A percentile compares a stretch with the other conserved stretches of the same genome.
Conservation (phyloP, 345 rosid genomes). For the Populus tremula region DNA sequence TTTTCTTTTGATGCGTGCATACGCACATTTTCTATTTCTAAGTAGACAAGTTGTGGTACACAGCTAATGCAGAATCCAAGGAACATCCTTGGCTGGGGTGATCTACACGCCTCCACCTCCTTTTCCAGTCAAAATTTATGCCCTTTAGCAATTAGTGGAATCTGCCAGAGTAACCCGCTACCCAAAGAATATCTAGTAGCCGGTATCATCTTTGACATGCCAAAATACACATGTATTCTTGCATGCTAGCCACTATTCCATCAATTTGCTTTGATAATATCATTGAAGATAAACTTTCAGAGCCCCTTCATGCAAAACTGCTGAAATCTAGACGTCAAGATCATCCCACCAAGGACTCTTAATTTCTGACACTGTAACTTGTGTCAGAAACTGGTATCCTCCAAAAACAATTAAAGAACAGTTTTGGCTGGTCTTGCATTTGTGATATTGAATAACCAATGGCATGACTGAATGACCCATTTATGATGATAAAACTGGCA, state of each 20-base stretch:
- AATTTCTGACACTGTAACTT: background rate
- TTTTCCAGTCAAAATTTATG: background rate
- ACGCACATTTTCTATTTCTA: background rate
- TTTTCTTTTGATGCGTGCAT: background rate
- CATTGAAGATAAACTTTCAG: background rate
- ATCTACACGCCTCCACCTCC: background rate
- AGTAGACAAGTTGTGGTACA: background rate
- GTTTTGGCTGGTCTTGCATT: background rate
- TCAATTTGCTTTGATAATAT: background rate
- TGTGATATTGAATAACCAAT: background rate
- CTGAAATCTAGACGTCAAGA: background rate
- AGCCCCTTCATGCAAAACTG: background rate
- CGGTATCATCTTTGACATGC: background rate
- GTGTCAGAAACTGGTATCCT: background rate
- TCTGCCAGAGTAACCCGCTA: background rate
- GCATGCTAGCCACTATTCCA: background rate
- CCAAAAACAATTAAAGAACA: background rate
- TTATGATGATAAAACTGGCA: background rate
- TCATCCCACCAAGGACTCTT: background rate
- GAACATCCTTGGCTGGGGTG: background rate
- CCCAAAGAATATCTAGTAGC: background rate
- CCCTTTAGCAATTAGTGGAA: background rate
- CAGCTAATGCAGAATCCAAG: background rate
- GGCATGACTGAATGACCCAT: background rate
- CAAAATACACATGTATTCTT: background rate